phyloP scores from a whole-genome alignment of 805 yeast species.

The Candida awuae region DNA sequence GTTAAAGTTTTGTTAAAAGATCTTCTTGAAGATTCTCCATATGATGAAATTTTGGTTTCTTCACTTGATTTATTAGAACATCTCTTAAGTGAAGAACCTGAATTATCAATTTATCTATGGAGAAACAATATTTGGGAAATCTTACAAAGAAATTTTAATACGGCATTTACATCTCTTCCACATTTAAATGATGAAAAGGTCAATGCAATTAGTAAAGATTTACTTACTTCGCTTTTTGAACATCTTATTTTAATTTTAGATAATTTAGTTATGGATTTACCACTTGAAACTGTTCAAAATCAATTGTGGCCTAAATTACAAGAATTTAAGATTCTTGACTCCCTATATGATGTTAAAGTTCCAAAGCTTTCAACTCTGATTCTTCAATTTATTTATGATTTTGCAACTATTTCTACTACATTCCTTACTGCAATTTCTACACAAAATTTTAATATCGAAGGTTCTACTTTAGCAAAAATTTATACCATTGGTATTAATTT shows the following conservation, averaged over 20 bases:
- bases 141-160: slow-evolving; percentile 43
- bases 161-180: slow-evolving; percentile 42
- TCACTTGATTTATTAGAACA: slow-evolving; percentile 76
- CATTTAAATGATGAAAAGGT: slow-evolving; percentile 28
- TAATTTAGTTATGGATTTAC: slow-evolving; percentile 51
- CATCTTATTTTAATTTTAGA: slow-evolving; percentile 58
- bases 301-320: slow-evolving; percentile 20
- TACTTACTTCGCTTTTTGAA: slow-evolving; percentile 61
- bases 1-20: slow-evolving; percentile 51
- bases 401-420: slow-evolving; percentile 23
- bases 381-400: slow-evolving; percentile 26
- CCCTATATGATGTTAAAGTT: slow-evolving; percentile 2
- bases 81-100: slow-evolving; percentile 75
- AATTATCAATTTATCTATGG: slow-evolving; percentile 66
- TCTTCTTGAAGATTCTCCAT: slow-evolving; percentile 47
- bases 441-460: background rate
- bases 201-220: slow-evolving; percentile 29
- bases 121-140: slow-evolving; percentile 68
- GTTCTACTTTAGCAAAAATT: slow-evolving; percentile 14
- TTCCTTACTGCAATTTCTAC: slow-evolving; percentile 13
- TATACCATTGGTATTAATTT: slow-evolving; percentile 25
- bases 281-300: slow-evolving; percentile 41
- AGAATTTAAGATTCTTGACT: slow-evolving; percentile 24
- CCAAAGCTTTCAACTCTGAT: background rate
- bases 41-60: slow-evolving; percentile 70